Evolutionary conservation across 345 rosid genomes (phyloP), one percentile per base, ranked within the genome.

Genomic region (Ricinus communis): DNA sequence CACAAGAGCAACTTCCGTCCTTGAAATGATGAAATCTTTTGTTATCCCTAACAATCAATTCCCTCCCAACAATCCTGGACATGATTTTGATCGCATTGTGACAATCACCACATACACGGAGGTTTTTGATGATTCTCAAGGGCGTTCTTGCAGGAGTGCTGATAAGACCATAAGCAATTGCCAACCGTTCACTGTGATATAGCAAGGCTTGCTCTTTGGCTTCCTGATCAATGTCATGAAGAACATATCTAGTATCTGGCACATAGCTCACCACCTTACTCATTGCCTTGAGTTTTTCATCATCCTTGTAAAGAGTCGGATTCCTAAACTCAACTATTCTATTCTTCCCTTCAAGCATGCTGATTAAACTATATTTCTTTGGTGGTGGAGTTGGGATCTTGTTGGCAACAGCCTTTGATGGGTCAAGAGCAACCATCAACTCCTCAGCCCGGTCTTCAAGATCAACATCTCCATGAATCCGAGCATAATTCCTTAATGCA

Each of bases 21-120:
- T 74, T 84, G 83, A 84, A 88, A 70, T 85, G 93, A 78, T 88
- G 93, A 73, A 90, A 90, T 55, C 93, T 86, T 76, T 90, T 90
- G 74, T 88, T 90, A 77, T 90, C 96, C 79, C 96, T 84, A 41
- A 90, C 85, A 50, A 90, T 83, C 79, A 90, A 74, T 74, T 83
- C 84, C 69, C 93, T 80, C 70, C 93, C 96, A 40, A 90, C 87
- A 70, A 88, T 84, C 75, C 76, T 88, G 31, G 93, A 87, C 91
- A 87, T 87, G 82, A 90, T 88, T 85, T 90, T 90, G 81, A 90
- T 90, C 65, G 88, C 90, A 78, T 90, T 90, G 77, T 90, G 93
- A 82, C 93, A 88, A 51, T 90, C 91, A 14, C 80, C 88, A 9
- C 93, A 90, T 5, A 90, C 91, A 22, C 93, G 87, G 3, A 90